A percentile compares a stretch with the other conserved stretches of the same genome.
Evolutionary conservation across 2,329 filamentous ascomycete genomes (phyloP).

Genomic region (Aspergillus transmontanensis): DNA sequence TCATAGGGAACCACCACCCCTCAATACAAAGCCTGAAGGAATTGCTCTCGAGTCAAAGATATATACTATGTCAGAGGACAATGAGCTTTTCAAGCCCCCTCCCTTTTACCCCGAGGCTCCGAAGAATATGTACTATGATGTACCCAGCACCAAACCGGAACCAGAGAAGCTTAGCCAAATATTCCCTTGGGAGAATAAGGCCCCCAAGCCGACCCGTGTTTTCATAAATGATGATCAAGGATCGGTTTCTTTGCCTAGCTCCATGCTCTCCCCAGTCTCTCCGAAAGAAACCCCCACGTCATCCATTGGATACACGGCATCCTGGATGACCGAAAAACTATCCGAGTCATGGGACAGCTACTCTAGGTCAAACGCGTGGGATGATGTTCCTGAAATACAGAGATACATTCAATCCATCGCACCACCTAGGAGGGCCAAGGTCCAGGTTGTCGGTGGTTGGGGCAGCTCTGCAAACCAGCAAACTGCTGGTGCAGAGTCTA

Average conservation of each 20-base stretch:
- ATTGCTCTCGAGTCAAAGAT: conserved; percentile 75
- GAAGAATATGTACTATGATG: conserved; percentile 83
- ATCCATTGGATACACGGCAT: conserved; percentile 15
- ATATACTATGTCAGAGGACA: conserved; percentile 82
- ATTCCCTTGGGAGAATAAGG: conserved; percentile 86
- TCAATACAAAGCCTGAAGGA: conserved; percentile 78
- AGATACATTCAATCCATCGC: conserved; percentile 80
- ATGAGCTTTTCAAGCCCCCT: conserved; percentile 75
- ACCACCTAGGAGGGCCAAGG: conserved; percentile 58
- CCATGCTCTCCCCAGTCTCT: conserved; percentile 8
- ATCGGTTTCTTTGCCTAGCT: conserved; percentile 8
- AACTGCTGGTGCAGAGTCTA: conserved; percentile 24
- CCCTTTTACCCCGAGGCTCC: conserved; percentile 78
- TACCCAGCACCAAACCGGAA: conserved; percentile 63
- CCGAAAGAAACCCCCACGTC: conserved; percentile 17
- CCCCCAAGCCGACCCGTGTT: conserved; percentile 59
- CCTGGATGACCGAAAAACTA: conserved; percentile 18
- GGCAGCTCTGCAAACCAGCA: conserved; percentile 6
- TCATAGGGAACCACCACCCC: conserved; percentile 61
- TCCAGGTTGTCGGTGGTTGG: conserved; percentile 40
- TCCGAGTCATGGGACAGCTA: conserved; percentile 72
- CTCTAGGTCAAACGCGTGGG: conserved; percentile 85
- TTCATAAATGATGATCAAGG: conserved; percentile 41
- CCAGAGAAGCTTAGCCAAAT: conserved; percentile 66
- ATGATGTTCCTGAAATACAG: conserved; percentile 84